Conservation (phyloP, 2,329 filamentous ascomycete species). For the Colletotrichum costaricense region DNA sequence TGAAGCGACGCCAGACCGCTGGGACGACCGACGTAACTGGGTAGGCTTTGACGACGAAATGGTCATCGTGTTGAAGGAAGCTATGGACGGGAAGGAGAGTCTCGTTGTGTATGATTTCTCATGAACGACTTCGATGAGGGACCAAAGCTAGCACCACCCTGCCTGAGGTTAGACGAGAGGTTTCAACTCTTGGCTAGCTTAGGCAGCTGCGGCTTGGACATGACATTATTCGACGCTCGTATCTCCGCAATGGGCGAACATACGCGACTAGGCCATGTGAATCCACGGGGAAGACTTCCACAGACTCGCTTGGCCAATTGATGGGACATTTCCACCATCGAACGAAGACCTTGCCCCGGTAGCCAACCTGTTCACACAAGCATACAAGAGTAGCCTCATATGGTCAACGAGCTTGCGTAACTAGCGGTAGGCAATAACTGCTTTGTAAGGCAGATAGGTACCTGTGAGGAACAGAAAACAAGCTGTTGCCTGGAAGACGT, state of each 20-base stretch:
- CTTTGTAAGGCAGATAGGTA: neutral
- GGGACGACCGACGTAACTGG: conserved; percentile 69
- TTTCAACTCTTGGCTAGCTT: neutral
- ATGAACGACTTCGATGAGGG: conserved; percentile 38
- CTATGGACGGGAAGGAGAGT: conserved; percentile 73
- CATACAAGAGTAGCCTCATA: neutral
- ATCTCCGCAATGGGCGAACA: neutral
- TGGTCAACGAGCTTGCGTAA: neutral
- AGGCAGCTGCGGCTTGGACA: neutral
- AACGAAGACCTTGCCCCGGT: neutral
- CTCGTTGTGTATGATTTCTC: conserved; percentile 91
- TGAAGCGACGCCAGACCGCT: conserved; percentile 38
- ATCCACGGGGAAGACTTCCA: neutral
- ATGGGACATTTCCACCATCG: neutral
- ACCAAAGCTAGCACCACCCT: neutral
- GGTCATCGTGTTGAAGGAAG: conserved; percentile 86
- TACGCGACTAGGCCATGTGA: neutral
- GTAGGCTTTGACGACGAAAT: conserved; percentile 93
- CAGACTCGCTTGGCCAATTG: neutral
- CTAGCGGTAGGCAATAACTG: neutral
- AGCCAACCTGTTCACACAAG: neutral
- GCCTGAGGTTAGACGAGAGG: neutral
- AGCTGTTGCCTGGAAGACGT: neutral
- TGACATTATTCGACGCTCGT: neutral
- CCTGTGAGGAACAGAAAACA: neutral